phyloP scores from a whole-genome alignment of 73 alveolate genomes.

The Tetrahymena malaccensis region DNA sequence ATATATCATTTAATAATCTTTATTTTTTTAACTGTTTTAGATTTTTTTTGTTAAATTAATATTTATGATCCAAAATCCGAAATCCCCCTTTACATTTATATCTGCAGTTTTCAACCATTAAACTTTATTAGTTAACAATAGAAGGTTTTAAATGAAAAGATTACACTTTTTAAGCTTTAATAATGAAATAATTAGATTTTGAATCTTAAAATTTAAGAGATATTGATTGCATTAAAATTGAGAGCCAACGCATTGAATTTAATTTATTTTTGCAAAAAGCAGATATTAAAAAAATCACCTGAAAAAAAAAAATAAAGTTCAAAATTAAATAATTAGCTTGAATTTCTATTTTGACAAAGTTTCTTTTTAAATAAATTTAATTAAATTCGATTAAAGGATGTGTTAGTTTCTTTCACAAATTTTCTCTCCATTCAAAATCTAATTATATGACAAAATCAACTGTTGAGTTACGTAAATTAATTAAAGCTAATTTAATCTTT shows the following conservation, averaged over 20 bases:
- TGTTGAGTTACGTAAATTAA: too few species aligned
- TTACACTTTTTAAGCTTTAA: not conserved
- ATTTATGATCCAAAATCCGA: not conserved
- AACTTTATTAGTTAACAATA: not conserved
- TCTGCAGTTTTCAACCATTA: not conserved
- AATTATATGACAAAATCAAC: too few species aligned
- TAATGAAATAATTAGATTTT: not conserved
- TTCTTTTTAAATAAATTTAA: not conserved
- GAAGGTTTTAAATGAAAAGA: not conserved
- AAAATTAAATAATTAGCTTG: not conserved
- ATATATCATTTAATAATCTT: not conserved
- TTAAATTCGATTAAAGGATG: too few species aligned
- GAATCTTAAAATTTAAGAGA: not conserved
- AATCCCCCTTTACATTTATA: not conserved
- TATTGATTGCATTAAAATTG: too few species aligned
- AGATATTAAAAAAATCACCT: not conserved
- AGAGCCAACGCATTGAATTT: not conserved
- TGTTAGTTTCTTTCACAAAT: too few species aligned
- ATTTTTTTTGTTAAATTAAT: too few species aligned
- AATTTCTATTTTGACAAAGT: too few species aligned
- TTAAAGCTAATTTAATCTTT: too few species aligned
- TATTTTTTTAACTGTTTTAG: too few species aligned
- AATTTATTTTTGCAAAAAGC: too few species aligned
- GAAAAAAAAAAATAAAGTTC: not conserved
- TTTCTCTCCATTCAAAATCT: too few species aligned